A percentile compares a stretch with the other conserved stretches of the same genome.
Evolutionary conservation across 169 alveolate genomes (phyloP).

Genomic region (Babesia ovis): DNA sequence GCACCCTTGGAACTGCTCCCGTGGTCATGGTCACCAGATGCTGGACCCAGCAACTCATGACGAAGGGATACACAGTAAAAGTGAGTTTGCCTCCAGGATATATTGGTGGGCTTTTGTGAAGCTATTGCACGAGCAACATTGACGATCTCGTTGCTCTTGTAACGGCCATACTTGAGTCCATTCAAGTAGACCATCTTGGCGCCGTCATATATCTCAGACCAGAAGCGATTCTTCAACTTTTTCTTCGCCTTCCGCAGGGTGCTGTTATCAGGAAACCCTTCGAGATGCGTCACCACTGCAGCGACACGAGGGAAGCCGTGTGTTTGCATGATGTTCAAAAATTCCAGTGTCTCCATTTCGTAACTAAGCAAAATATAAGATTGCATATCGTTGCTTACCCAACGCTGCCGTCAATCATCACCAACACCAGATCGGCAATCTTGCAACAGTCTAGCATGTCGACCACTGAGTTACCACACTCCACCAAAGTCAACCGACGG

Average conservation of each 20-base stretch:
- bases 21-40: conserved; percentile 45
- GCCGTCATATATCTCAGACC: conserved; percentile 97
- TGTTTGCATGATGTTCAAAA: conserved; percentile 90
- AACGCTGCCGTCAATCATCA: conserved; percentile 93
- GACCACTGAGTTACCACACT: conserved; percentile 93
- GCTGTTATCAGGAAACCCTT: conserved; percentile 90
- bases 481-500: conserved; percentile 93
- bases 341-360: conserved; percentile 99
- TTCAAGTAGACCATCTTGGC: conserved; percentile 96
- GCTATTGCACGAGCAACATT: conserved; percentile 94
- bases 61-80: conserved; percentile 95
- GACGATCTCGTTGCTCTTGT: conserved; percentile 91
- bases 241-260: conserved; percentile 91
- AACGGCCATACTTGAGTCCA: conserved; percentile 91
- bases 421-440: conserved; percentile 95
- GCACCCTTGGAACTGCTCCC: conserved; percentile 69
- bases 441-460: conserved; percentile 97
- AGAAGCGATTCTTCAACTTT: conserved; percentile 92
- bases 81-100: conserved; percentile 94
- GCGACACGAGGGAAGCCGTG: conserved; percentile 92
- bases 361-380: conserved; percentile 75
- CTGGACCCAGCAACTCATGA: conserved; percentile 79
- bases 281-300: conserved; percentile 98
- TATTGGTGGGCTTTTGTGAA: conserved; percentile 86
- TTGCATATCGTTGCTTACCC: conserved; percentile 61